Evolutionary conservation across 371 early-diverging fungal genomes (phyloP).

Genomic region (Zychaea mexicana): DNA sequence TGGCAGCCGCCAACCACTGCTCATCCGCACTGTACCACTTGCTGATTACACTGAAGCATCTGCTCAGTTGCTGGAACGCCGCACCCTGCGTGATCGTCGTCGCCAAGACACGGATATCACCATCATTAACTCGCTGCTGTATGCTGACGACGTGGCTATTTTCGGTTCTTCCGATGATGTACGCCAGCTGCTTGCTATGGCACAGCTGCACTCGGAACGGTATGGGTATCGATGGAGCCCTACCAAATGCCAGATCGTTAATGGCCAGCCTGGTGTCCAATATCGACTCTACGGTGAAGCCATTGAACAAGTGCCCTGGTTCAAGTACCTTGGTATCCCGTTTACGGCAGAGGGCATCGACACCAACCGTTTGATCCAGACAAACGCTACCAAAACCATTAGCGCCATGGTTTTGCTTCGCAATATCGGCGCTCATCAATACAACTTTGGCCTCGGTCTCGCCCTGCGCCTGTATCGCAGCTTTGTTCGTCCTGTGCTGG

Average conservation of each 20-base stretch:
- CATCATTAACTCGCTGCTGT: slow-evolving; percentile 13
- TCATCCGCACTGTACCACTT: neutral
- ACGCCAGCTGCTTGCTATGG: neutral
- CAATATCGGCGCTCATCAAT: neutral
- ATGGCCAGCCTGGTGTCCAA: neutral
- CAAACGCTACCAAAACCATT: neutral
- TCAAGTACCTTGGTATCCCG: slow-evolving; percentile 12
- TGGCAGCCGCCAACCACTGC: neutral
- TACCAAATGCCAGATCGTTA: slow-evolving; percentile 16
- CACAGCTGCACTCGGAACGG: slow-evolving; percentile 6
- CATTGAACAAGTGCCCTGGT: neutral
- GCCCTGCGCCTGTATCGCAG: neutral
- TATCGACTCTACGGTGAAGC: neutral
- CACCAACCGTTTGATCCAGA: neutral
- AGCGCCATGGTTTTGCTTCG: neutral
- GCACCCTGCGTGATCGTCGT: neutral
- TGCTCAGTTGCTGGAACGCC: neutral
- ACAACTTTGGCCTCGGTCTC: slow-evolving; percentile 2
- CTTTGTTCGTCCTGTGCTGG: slow-evolving; percentile 10
- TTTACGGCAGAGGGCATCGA: slow-evolving; percentile 7
- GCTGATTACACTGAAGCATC: neutral
- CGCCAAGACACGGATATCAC: neutral
- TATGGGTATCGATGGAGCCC: slow-evolving; percentile 24
- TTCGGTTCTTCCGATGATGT: slow-evolving; percentile 9
- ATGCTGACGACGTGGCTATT: slow-evolving; percentile 21